These are phyloP conservation scores for Senna siamea DNA, from an alignment of 306 rosid species.

Conservation along the genomic window DNA sequence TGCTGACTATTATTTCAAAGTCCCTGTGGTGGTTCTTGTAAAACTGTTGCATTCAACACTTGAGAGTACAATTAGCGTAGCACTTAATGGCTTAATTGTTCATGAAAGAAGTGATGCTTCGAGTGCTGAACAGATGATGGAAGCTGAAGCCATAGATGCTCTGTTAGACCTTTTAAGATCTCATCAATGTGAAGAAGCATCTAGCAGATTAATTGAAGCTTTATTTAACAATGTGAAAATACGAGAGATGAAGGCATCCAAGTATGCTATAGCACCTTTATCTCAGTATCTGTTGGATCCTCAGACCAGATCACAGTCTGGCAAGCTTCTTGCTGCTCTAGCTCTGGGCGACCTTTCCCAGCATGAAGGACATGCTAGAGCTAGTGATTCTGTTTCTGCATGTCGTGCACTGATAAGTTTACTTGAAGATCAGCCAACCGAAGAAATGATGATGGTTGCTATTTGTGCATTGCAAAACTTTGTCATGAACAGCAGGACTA, in stretches of 20 bases:
- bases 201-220: slow-evolving; percentile 87
- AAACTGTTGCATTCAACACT: slow-evolving; percentile 83
- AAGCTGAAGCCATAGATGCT: slow-evolving; percentile 85
- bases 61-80: slow-evolving; percentile 78
- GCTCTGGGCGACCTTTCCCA: slow-evolving; percentile 95
- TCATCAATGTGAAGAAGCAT: slow-evolving; percentile 91
- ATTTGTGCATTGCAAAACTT: slow-evolving; percentile 95
- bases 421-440: too few species aligned
- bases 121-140: slow-evolving; percentile 90
- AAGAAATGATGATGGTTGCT: slow-evolving; percentile 95
- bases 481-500: slow-evolving; percentile 95
- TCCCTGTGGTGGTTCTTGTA: slow-evolving; percentile 94
- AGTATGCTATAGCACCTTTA: slow-evolving; percentile 89
- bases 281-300: slow-evolving; percentile 93
- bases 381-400: slow-evolving; percentile 86
- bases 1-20: slow-evolving; percentile 84
- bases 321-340: slow-evolving; percentile 91
- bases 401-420: slow-evolving; percentile 90
- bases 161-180: slow-evolving; percentile 88
- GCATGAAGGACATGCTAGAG: slow-evolving; percentile 85
- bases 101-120: slow-evolving; percentile 78
- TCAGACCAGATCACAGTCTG: slow-evolving; percentile 80
- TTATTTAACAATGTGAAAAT: slow-evolving; percentile 85
- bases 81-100: slow-evolving; percentile 79
- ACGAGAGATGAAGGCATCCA: slow-evolving; percentile 90